Base-by-base conservation (phyloP, 768 basidiomycete species). In the Pleurotus djamor region DNA sequence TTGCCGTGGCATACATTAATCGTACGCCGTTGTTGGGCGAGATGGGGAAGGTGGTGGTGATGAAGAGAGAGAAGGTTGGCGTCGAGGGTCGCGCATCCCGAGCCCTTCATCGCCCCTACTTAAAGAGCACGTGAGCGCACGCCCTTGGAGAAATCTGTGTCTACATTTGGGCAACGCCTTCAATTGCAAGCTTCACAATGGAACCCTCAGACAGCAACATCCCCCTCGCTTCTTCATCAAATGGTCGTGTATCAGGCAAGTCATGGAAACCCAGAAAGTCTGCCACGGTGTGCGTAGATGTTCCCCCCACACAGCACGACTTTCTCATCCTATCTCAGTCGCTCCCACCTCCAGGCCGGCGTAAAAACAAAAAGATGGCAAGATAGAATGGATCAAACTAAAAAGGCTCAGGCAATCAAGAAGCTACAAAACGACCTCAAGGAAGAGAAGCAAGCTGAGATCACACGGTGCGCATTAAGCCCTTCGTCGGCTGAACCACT, bases 381-480 rank as follows among this genome's bases (percentile, higher is more conserved):
- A 57, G 80, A 83, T 36, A 79, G 92, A 38, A 90, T 91, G 82
- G 77, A 83, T 60, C 84, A 85, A 67, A 83, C 84, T 28, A 83
- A 83, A 68, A 83, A 83, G 65, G 82, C 82, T 16, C 76, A 77
- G 41, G 88, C 92, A 16, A 80, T 89, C 61, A 93, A 91, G 71
- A 86, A 88, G 68, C 76, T 94, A 34, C 78, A 92, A 71, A 66
- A 70, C 8, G 91, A 92, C 63, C 79, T 94, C 63, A 88, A 83
- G 68, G 86, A 89, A 48, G 92, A 93, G 70, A 92, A 91, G 65
- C 74, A 80, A 64, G 82, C 85, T 4, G 91, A 92, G 65, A 74
- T 79, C 49, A 75, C 79, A 61, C 79, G 87, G 91, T 86, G 60
- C 58, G 72, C 21, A 49, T 43, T 52, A 38, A 35, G 5, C 48